Base-by-base conservation (phyloP, 1,284 basidiomycete genomes). In the Inonotus obliquus region DNA sequence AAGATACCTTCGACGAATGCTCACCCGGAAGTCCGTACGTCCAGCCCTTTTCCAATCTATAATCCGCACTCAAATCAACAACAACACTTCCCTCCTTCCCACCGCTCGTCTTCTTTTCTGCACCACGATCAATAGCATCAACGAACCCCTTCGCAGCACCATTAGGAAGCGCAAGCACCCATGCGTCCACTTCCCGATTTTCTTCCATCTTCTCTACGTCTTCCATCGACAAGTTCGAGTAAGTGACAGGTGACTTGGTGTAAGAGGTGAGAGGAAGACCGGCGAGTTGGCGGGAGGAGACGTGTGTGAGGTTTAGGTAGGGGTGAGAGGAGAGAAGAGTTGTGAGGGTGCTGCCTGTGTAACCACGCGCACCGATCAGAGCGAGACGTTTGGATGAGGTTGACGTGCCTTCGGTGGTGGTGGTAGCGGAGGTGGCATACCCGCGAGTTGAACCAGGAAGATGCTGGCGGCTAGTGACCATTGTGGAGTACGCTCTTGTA, bases 1-100 rank as follows among this genome's bases (percentile, higher is more conserved):
- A 44, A n/a, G 58, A 27, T 23, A 51, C 53, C 10, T 57, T 64
- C 54, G 41, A 23, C 59, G 9, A 32, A 9, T 59, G 77, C 95
- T 92, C 85, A 99, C 97, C 96, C 77, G 97, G 96, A 77, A 99
- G 86, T 69, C 96, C 96, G 73, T 99, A 99, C 65, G 91, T 93
- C 96, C 96, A 99, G 55, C 84, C 88, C 53, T 87, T 79, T 80
- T 98, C 94, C 73, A 99, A 99, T 63, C 96, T 81, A 75, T 95
- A 95, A 76, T 99, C 96, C 47, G 96, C 97, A 68, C 93, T 86
- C 65, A 99, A 78, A 73, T 99, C 96, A 53, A 99, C 89, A 57
- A 99, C 80, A 44, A 91, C 92, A 70, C 87, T 91, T n/a, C n/a
- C n/a, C 9, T n/a, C 41, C 47, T 77, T 71, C 71, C 81, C 84